phyloP scores from a whole-genome alignment of 108 stramenopile genomes.

The Nitzschia sp. region DNA sequence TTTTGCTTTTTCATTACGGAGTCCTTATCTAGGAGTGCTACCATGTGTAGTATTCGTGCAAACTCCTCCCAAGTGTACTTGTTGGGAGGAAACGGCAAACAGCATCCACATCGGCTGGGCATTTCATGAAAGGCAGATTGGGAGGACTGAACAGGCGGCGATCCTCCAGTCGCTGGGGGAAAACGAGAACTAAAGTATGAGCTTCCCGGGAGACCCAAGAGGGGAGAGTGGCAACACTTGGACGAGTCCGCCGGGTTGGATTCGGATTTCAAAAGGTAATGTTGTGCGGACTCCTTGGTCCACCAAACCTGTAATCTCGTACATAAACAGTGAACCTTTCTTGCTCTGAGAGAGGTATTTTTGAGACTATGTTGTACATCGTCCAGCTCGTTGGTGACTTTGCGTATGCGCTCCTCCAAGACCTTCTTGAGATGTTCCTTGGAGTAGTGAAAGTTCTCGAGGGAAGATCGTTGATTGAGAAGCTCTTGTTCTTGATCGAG shows the following conservation, averaged over 20 bases:
- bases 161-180: neutral
- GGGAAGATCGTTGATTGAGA: neutral
- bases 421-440: neutral
- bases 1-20: neutral
- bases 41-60: slow-evolving; percentile 32
- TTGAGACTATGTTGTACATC: neutral
- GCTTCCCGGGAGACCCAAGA: slow-evolving; percentile 35
- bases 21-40: slow-evolving; percentile 22
- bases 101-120: slow-evolving; percentile 5
- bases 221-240: slow-evolving; percentile 18
- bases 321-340: slow-evolving; percentile 25
- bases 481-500: slow-evolving; percentile 3
- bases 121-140: slow-evolving; percentile 19
- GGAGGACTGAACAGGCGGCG: neutral
- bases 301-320: slow-evolving; percentile 41
- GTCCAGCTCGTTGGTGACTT: slow-evolving; percentile 12
- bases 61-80: slow-evolving; percentile 46
- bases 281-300: slow-evolving; percentile 40
- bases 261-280: slow-evolving; percentile 22
- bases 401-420: neutral
- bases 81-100: slow-evolving; percentile 43
- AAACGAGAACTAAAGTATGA: slow-evolving; percentile 12
- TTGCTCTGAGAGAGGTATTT: slow-evolving; percentile 4
- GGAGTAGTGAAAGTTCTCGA: slow-evolving; percentile 1
- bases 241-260: neutral